A percentile compares a stretch with the other conserved stretches of the same genome.
phyloP scores from a whole-genome alignment of 2,329 filamentous ascomycete genomes.

The Paecilomyces sp. region DNA sequence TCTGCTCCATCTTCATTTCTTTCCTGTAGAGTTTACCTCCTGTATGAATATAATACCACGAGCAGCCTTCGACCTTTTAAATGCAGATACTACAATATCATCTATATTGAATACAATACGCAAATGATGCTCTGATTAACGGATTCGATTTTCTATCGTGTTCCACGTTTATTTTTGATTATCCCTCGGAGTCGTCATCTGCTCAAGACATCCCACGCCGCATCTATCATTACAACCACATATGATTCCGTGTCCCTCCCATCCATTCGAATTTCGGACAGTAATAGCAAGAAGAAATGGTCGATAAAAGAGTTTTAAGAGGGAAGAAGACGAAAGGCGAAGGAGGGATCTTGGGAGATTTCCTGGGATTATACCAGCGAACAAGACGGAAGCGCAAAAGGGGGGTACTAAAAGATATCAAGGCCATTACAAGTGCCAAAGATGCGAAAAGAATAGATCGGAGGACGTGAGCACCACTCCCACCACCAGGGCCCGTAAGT shows the following conservation, averaged over 20 bases:
- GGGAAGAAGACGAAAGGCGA: slow-evolving; percentile 2
- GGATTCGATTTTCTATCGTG: neutral
- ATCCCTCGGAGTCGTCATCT: neutral
- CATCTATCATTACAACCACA: slow-evolving; percentile 29
- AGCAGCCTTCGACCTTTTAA: neutral
- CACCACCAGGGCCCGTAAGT: slow-evolving; percentile 26
- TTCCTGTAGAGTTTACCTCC: slow-evolving; percentile 4
- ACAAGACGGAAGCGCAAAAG: neutral
- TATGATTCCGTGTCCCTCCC: slow-evolving; percentile 18
- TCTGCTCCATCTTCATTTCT: slow-evolving; percentile 1
- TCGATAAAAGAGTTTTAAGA: slow-evolving; percentile 4
- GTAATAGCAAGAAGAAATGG: slow-evolving; percentile 3
- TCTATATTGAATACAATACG: too few relatives aligned
- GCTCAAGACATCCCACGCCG: slow-evolving; percentile 12
- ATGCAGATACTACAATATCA: neutral
- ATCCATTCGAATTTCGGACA: neutral
- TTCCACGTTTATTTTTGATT: neutral
- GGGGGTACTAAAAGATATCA: neutral
- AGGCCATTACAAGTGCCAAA: neutral
- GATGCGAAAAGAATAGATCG: neutral
- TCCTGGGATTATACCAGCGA: neutral
- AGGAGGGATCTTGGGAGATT: neutral
- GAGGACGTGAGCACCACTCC: slow-evolving; percentile 8
- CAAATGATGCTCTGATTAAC: neutral
- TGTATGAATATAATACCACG: neutral